Conservation (phyloP, 2,329 filamentous ascomycete genomes). For the Hymenoscyphus repandus region DNA sequence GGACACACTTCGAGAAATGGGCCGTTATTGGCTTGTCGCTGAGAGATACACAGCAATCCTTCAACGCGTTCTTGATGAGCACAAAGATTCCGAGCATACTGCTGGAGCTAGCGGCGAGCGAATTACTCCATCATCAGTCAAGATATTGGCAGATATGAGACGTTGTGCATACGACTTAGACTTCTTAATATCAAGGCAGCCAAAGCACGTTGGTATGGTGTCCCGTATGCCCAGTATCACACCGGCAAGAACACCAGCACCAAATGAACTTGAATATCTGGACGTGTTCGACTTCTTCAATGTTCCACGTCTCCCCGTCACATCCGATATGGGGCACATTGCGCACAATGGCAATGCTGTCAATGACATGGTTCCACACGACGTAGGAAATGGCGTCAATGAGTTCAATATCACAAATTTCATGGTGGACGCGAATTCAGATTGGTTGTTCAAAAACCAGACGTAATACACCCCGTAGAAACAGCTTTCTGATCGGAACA, state of each 20-base stretch:
- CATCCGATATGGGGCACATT: conserved; percentile 27
- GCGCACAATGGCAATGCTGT: conserved; percentile 16
- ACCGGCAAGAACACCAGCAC: conserved; percentile 62
- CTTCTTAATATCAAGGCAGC: conserved; percentile 77
- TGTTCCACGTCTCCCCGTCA: conserved; percentile 64
- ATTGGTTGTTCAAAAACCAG: conserved; percentile 64
- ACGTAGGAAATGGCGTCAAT: conserved; percentile 33
- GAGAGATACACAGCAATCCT: conserved; percentile 75
- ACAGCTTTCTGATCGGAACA: not conserved
- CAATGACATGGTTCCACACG: conserved; percentile 29
- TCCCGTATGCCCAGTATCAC: conserved; percentile 49
- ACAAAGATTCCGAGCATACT: conserved; percentile 67
- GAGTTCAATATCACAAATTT: conserved; percentile 77
- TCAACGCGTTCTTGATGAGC: conserved; percentile 79
- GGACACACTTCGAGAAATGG: conserved; percentile 74
- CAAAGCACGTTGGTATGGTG: conserved; percentile 26
- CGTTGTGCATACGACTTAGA: conserved; percentile 86
- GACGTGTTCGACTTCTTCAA: conserved; percentile 97
- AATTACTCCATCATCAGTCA: conserved; percentile 75
- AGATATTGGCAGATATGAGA: conserved; percentile 86
- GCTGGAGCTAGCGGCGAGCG: conserved; percentile 58
- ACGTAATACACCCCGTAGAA: conserved; percentile 13
- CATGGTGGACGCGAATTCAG: conserved; percentile 67
- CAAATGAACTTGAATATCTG: conserved; percentile 82
- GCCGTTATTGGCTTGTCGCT: conserved; percentile 79